Base-by-base conservation (phyloP, 768 basidiomycete genomes). In the Krasilnikovozyma curviuscula region DNA sequence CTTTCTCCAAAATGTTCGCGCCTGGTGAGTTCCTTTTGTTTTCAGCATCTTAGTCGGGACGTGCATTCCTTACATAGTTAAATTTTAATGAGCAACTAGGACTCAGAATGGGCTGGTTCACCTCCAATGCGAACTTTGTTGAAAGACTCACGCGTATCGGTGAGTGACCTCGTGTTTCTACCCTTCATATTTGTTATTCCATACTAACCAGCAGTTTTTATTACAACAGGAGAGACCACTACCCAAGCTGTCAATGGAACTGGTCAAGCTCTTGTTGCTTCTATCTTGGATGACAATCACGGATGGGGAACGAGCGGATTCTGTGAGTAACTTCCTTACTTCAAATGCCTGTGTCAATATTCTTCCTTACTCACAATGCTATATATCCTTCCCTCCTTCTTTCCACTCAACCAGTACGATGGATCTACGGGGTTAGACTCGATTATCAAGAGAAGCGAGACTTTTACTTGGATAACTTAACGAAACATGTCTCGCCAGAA, bases 11-110 rank as follows among this genome's bases (percentile, higher is more conserved):
- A 14, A 34, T 47, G 9, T 42, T 42, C 21, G 41, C 41, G 21
- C 41, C 41, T 30, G 41, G 41, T 6, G 21, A 29, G 19, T 31
- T 14, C 28, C 13, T 39, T 52, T n/a, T 10, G 40, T 45, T 69
- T 73, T 55, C 70, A 64, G 71, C 21, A 61, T 73, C 53, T 71
- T 70, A 4, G 73, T 73, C 0, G 73, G 73, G 27, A 71, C 71
- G 62, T 67, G 73, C 18, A 61, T 73, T 40, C n/a, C n/a, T n/a
- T n/a, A n/a, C n/a, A n/a, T n/a, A n/a, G n/a, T n/a, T n/a, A n/a
- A n/a, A n/a, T n/a, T n/a, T n/a, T n/a, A n/a, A n/a, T n/a, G n/a
- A n/a, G n/a, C n/a, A n/a, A n/a, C n/a, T n/a, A n/a, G 37, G n/a
- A 23, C n/a, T 38, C 24, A 28, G 16, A 9, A 25, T 29, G 41